A percentile compares a stretch with the other conserved stretches of the same genome.
Conservation (phyloP, 139 green algal species). For the Chlamydomonas applanata region DNA sequence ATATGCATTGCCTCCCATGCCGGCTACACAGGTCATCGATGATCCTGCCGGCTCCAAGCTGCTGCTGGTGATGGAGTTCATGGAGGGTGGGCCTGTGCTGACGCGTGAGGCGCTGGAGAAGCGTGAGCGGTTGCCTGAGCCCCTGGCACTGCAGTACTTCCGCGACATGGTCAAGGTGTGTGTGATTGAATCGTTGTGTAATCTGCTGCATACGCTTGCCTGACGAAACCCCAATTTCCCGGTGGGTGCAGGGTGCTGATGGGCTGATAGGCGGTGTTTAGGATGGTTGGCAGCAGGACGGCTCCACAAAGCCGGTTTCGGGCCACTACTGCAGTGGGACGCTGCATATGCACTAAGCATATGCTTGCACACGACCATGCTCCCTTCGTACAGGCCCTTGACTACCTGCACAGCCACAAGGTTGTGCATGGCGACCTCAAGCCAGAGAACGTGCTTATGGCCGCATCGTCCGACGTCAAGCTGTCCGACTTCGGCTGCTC, state of each 20-base stretch:
- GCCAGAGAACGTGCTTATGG: constrained; percentile 83
- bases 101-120: constrained; percentile 63
- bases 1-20: no score
- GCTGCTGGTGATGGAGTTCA: constrained; percentile 85
- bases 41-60: constrained; percentile 70
- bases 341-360: no score
- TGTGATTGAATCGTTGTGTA: no score
- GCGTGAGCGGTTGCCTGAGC: constrained; percentile 63
- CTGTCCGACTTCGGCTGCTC: constrained; percentile 85
- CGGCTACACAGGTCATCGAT: constrained; percentile 60
- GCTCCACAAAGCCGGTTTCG: no score
- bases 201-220: no score
- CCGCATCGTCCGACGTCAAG: constrained; percentile 53
- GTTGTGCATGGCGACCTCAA: constrained; percentile 88
- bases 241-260: neutral
- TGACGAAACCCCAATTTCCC: no score
- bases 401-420: constrained; percentile 76
- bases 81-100: constrained; percentile 75
- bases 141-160: constrained; percentile 72
- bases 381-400: constrained; percentile 52
- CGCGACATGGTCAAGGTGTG: constrained; percentile 73
- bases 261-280: neutral
- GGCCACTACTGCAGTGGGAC: no score
- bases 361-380: neutral
- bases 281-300: neutral